These are phyloP conservation scores for Ascochyta clinopodiicola DNA, from an alignment of 2,329 filamentous ascomycete species.

Conservation along the genomic window DNA sequence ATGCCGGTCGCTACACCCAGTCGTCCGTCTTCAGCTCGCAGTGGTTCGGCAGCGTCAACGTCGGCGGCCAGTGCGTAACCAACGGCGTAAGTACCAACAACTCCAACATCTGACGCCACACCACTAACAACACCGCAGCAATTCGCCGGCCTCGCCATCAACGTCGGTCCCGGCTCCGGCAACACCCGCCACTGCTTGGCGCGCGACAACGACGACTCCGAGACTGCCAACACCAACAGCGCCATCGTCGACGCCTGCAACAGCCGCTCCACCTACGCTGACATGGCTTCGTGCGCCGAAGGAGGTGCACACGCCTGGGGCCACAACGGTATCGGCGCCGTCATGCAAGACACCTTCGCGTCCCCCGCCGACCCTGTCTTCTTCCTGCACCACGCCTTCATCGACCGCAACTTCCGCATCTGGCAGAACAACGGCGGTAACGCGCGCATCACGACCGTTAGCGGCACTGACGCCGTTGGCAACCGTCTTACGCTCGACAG, in stretches of 20 bases:
- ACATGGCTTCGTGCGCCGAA: conserved; percentile 41
- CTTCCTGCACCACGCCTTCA: conserved; percentile 58
- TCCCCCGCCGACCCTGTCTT: conserved; percentile 51
- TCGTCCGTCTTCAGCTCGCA: conserved; percentile 40
- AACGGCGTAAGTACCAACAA: conserved; percentile 39
- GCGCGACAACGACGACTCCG: conserved; percentile 33
- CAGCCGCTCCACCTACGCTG: conserved; percentile 29
- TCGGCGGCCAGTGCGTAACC: conserved; percentile 38
- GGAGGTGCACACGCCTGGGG: conserved; percentile 43
- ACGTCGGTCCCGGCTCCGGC: conserved; percentile 37
- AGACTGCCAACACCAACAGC: conserved; percentile 37
- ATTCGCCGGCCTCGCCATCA: conserved; percentile 41
- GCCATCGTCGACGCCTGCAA: conserved; percentile 41
- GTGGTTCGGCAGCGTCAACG: conserved; percentile 36
- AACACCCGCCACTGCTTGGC: conserved; percentile 42
- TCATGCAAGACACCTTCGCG: conserved; percentile 43
- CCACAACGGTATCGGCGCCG: conserved; percentile 46
- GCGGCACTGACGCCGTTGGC: conserved; percentile 47
- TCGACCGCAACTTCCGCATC: conserved; percentile 59
- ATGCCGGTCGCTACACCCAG: conserved; percentile 37
- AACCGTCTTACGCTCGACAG: conserved; percentile 38
- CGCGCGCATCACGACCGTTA: conserved; percentile 41
- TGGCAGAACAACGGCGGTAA: conserved; percentile 52
- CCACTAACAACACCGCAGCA: conserved; percentile 25
- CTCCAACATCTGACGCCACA: not conserved